These are phyloP conservation scores for Globisporangium polare DNA, from an alignment of 352 stramenopile genomes.

Conservation along the genomic window DNA sequence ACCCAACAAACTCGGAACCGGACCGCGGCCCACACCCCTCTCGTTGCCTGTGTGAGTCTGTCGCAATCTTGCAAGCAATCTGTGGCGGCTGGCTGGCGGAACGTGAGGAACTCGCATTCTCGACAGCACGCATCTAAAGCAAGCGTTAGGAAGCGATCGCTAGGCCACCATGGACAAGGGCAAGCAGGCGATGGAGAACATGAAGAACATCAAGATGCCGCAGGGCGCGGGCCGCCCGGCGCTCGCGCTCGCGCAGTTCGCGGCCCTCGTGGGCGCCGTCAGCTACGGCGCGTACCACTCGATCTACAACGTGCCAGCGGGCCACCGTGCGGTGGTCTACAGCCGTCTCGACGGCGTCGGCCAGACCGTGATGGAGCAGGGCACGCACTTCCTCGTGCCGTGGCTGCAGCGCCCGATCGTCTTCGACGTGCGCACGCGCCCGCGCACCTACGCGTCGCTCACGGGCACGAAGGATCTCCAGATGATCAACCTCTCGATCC, in stretches of 20 bases:
- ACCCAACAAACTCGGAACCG: background rate
- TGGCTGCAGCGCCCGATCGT: slow-evolving; percentile 97
- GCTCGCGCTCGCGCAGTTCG: slow-evolving; percentile 57
- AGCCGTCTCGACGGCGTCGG: slow-evolving; percentile 86
- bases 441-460: slow-evolving; percentile 91
- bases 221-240: slow-evolving; percentile 53
- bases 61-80: slow-evolving; percentile 7
- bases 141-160: background rate
- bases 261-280: slow-evolving; percentile 51
- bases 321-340: slow-evolving; percentile 89
- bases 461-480: slow-evolving; percentile 97
- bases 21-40: slow-evolving; percentile 1
- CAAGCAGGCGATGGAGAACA: slow-evolving; percentile 85
- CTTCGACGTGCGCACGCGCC: slow-evolving; percentile 92
- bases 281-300: slow-evolving; percentile 79
- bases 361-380: slow-evolving; percentile 84
- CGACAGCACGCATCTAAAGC: slow-evolving; percentile 10
- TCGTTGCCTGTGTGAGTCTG: too few relatives aligned
- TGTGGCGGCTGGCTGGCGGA: slow-evolving; percentile 25
- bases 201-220: slow-evolving; percentile 88
- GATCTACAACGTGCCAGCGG: slow-evolving; percentile 86
- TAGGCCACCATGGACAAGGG: slow-evolving; percentile 70
- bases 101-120: slow-evolving; percentile 19
- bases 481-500: slow-evolving; percentile 99
- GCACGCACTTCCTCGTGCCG: slow-evolving; percentile 96